Base-by-base conservation (phyloP, 1,139 yeast genomes). In the Diutina pseudorugosa region DNA sequence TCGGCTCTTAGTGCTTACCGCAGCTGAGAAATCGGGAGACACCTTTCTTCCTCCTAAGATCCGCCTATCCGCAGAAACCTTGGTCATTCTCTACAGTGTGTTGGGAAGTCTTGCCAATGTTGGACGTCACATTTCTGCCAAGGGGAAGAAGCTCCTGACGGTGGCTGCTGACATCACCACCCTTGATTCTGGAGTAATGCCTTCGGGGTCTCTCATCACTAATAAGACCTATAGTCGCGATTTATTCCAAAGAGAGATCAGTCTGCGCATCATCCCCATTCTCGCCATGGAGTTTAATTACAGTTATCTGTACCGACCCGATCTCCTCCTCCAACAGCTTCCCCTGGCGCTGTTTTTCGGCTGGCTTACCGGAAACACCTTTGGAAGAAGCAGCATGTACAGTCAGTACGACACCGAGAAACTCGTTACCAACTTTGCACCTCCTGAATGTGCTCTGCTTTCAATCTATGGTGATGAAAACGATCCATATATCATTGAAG, bases 301-400 rank as follows among this genome's bases (percentile, higher is more conserved):
- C 52, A 64, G 62, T 55, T 68, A 71, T 56, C 59, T 59, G 3
- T 64, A 63, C 52, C 60, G 64, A 27, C 68, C 67, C 1, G 78
- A 73, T 57, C 58, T 72, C 42, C 56, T 70, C 41, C 54, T 60
- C 23, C 57, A 57, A 27, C 62, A 67, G 40, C 59, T 68, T 30
- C 65, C 64, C 55, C 68, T 61, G 55, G 60, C 64, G n/a, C 70
- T 76, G 2, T 70, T 73, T 51, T 62, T 72, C 53, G 66, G 66
- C 51, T 73, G 77, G 77, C 57, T 73, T 50, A 70, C 75, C 1
- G 69, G 68, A 0, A 69, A 67, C 53, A 57, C 61, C 25, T 63
- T 68, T 45, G 61, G 65, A 27, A 60, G 63, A 19, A 64, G 64
- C 21, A 27, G 18, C 47, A 56, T 61, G 44, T 69, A 69, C 55